Conservation (phyloP, 257 asterid genomes). For the Ballota nigra region DNA sequence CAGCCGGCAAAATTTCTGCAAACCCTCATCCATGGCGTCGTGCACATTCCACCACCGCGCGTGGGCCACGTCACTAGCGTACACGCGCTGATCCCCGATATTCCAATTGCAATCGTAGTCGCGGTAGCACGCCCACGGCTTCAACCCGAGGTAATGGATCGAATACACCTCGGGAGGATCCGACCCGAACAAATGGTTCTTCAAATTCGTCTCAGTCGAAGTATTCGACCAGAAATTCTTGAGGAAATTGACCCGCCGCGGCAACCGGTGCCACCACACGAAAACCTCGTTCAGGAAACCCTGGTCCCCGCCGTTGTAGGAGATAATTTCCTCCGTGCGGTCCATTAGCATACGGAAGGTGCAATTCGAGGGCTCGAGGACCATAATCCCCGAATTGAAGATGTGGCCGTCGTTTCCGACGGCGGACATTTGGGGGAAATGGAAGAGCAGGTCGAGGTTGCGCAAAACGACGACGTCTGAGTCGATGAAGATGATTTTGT, state of each 20-base stretch:
- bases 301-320: constrained; percentile 95
- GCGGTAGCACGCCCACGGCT: constrained; percentile 80
- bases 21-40: constrained; percentile 58
- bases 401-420: constrained; percentile 69
- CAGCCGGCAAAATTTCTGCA: constrained; percentile 55
- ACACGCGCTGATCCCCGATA: constrained; percentile 47
- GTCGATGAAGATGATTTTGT: constrained; percentile 76
- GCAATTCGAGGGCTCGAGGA: constrained; percentile 83
- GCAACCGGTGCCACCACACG: constrained; percentile 91
- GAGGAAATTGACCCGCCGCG: constrained; percentile 64
- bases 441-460: constrained; percentile 62
- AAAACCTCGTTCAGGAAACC: constrained; percentile 77
- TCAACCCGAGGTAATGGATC: constrained; percentile 74
- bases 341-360: constrained; percentile 65
- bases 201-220: constrained; percentile 37
- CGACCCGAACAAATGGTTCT: constrained; percentile 68
- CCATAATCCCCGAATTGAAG: constrained; percentile 83
- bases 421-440: constrained; percentile 84
- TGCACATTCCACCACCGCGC: constrained; percentile 74
- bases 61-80: constrained; percentile 78
- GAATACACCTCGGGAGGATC: constrained; percentile 69
- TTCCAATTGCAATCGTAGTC: constrained; percentile 93
- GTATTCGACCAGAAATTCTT: constrained; percentile 83
- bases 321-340: constrained; percentile 45
- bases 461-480: constrained; percentile 69